Base-by-base conservation (phyloP, 202 grass and related monocot species). In the Carex arenaria region DNA sequence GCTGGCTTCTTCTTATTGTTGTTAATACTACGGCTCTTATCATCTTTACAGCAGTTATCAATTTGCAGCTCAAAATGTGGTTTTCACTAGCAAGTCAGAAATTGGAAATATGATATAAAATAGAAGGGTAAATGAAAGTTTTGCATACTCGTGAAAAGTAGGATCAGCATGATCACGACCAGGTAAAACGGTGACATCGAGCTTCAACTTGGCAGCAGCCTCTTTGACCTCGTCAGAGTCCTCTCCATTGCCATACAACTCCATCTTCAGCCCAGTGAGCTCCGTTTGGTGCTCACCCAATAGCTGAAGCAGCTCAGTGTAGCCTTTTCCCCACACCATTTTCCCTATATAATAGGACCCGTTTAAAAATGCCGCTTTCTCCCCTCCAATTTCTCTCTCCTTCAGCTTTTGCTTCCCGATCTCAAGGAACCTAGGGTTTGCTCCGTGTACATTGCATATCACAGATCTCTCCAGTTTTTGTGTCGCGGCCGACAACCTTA, bases 281-380 rank as follows among this genome's bases (percentile, higher is more conserved):
- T 92, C 88, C 34, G 66, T 82, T 85, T 98, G 89, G 64, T 92
- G 78, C 78, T 90, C 85, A 31, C 69, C 82, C 80, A 98, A 88
- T 53, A 98, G 78, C 11, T 95, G 86, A 23, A 98, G 89, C 43
- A 98, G 88, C 85, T 98, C 91, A 1, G 57, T 89, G 87, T 98
- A 98, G 55, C 89, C 96, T 92, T 98, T 98, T 90, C 91, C 94
- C 95, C 95, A 98, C 23, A 98, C 61, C 95, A 98, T 98, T 85
- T 98, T 98, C 64, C 93, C 95, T 68, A 98, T 98, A 83, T 93
- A 98, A 86, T 98, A 98, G 64, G 93, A 89, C 68, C 96, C 93
- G 80, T 93, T 98, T 64, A 86, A 79, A 71, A 93, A 99, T 78
- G 88, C 73, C 23, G 82, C 83, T 7, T 81, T 61, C 4, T 62